These are phyloP conservation scores for Globisporangium camurandrum DNA, from an alignment of 352 stramenopile genomes.

Conservation along the genomic window DNA sequence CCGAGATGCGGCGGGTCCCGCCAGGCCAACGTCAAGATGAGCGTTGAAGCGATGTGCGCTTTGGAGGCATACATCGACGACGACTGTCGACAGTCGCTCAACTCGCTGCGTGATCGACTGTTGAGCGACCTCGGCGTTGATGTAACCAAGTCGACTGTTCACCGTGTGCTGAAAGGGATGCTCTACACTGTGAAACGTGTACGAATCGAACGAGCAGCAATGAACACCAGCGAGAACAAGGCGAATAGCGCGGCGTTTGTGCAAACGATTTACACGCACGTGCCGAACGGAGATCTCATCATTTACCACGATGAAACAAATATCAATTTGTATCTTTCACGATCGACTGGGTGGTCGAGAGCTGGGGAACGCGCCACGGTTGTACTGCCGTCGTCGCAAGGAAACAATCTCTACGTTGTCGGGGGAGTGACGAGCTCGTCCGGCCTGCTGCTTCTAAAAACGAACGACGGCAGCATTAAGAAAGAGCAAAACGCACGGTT, in stretches of 20 bases:
- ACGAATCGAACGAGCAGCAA: constrained; percentile 15
- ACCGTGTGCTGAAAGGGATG: constrained; percentile 15
- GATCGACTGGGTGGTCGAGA: constrained; percentile 7
- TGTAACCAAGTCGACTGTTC: constrained; percentile 7
- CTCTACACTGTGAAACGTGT: constrained; percentile 14
- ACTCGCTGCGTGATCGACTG: constrained; percentile 3
- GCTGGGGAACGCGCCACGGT: constrained; percentile 9
- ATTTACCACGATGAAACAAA: constrained; percentile 18
- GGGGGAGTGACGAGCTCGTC: constrained; percentile 5
- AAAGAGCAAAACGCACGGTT: constrained; percentile 14
- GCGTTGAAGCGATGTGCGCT: constrained; percentile 10
- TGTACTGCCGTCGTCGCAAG: constrained; percentile 8
- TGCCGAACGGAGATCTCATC: constrained; percentile 16
- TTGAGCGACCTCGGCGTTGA: constrained; percentile 4
- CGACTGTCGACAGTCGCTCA: constrained; percentile 9
- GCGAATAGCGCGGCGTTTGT: constrained; percentile 13
- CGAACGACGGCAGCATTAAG: constrained; percentile 14
- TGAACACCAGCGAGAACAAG: constrained; percentile 18
- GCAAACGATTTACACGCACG: constrained; percentile 3
- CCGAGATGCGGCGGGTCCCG: too few relatives aligned
- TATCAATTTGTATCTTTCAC: constrained; percentile 22
- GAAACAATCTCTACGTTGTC: constrained; percentile 14
- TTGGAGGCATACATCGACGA: constrained; percentile 15
- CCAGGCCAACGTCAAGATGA: constrained; percentile 14
- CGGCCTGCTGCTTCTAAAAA: constrained; percentile 11